These are phyloP conservation scores for Lathyrus tuberosus DNA, from an alignment of 306 rosid genomes.

Conservation along the genomic window DNA sequence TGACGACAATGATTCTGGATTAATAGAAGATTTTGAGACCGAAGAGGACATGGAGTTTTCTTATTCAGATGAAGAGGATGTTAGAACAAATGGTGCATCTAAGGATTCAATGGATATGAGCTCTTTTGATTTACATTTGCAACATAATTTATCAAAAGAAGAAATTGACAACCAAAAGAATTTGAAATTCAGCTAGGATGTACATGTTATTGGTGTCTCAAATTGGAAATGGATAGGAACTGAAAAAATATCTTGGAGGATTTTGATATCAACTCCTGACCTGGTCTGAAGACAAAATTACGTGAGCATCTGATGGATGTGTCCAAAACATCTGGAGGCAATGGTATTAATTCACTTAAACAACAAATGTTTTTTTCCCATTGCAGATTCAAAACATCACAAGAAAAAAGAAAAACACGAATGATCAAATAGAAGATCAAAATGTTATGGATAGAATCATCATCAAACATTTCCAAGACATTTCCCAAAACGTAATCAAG, in stretches of 20 bases:
- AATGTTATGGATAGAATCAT: too few relatives aligned
- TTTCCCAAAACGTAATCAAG: too few relatives aligned
- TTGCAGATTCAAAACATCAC: too few relatives aligned
- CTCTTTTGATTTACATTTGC: too few relatives aligned
- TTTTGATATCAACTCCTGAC: constrained; percentile 44
- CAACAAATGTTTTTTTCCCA: constrained; percentile 66
- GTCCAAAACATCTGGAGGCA: constrained; percentile 68
- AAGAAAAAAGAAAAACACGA: too few relatives aligned
- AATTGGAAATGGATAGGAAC: too few relatives aligned
- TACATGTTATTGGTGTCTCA: too few relatives aligned
- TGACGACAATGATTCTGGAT: constrained; percentile 37
- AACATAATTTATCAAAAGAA: too few relatives aligned
- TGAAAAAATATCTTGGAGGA: neutral
- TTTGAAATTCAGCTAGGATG: too few relatives aligned
- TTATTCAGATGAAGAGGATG: constrained; percentile 56
- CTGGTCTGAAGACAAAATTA: constrained; percentile 60
- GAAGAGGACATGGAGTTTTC: constrained; percentile 56
- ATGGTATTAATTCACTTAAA: constrained; percentile 41
- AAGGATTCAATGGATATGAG: constrained; percentile 50
- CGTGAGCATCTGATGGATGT: constrained; percentile 78
- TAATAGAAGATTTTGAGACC: constrained; percentile 49
- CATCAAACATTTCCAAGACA: too few relatives aligned
- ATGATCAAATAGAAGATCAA: too few relatives aligned
- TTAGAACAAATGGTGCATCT: constrained; percentile 39
- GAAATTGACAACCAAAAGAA: too few relatives aligned